Conservation (phyloP, 1,284 basidiomycete species). For the Leccinum griseonigrum region DNA sequence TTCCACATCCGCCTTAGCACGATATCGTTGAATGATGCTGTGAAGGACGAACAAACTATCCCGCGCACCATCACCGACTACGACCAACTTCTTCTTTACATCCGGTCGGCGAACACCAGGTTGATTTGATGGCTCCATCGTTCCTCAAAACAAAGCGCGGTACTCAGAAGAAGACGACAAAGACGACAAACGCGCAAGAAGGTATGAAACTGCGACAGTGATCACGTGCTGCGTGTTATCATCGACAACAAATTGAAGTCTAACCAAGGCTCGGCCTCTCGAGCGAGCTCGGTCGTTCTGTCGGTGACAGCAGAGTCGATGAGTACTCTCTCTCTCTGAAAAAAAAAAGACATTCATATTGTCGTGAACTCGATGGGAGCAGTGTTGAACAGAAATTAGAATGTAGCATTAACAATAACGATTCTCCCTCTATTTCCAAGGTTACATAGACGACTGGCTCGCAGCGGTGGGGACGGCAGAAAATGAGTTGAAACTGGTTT, state of each 20-base stretch:
- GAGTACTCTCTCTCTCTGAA: neutral
- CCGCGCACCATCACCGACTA: conserved; percentile 82
- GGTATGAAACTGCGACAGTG: neutral
- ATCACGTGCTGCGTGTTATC: conserved; percentile 19
- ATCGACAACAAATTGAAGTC: too few species aligned
- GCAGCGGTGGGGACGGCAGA: neutral
- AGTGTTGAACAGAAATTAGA: neutral
- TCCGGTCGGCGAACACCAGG: conserved; percentile 57
- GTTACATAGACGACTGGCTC: neutral
- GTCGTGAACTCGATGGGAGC: neutral
- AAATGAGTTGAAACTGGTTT: conserved; percentile 3
- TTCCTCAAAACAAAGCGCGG: conserved; percentile 1
- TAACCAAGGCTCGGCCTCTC: neutral
- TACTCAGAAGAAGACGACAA: neutral
- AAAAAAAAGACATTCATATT: neutral
- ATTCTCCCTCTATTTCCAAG: neutral
- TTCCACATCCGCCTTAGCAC: conserved; percentile 70
- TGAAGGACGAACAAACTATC: conserved; percentile 34
- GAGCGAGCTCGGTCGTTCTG: neutral
- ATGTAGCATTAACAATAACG: neutral
- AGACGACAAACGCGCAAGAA: conserved; percentile 1
- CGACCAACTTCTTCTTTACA: conserved; percentile 85
- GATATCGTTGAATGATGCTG: conserved; percentile 27
- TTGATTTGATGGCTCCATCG: conserved; percentile 29
- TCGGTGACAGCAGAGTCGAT: neutral